Conservation (phyloP, 2,329 filamentous ascomycete genomes). For the Aspergillus bombycis region DNA sequence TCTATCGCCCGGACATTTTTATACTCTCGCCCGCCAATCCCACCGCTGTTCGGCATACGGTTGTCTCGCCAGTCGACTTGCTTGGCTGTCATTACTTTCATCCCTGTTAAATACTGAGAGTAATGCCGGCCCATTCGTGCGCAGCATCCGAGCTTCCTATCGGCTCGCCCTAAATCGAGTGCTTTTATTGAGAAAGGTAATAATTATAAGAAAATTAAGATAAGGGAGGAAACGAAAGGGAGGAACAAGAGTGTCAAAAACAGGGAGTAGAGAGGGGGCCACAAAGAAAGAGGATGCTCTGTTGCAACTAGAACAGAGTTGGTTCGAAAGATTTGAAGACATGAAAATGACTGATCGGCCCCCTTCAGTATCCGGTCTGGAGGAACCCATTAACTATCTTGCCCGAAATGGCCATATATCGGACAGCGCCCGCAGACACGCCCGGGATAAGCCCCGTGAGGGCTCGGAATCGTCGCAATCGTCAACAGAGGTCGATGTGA, state of each 20-base stretch:
- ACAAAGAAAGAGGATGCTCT: conserved; percentile 33
- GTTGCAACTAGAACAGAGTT: conserved; percentile 28
- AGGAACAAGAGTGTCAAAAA: neutral
- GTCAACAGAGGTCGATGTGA: conserved; percentile 26
- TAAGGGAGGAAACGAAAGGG: neutral
- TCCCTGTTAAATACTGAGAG: conserved; percentile 25
- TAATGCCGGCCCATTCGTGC: conserved; percentile 38
- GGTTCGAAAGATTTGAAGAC: conserved; percentile 25
- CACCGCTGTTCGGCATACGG: conserved; percentile 36
- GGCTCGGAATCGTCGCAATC: conserved; percentile 21
- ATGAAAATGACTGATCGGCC: conserved; percentile 39
- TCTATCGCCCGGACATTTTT: conserved; percentile 26
- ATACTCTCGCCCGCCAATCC: conserved; percentile 2
- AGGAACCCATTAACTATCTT: conserved; percentile 31
- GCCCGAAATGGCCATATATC: conserved; percentile 29
- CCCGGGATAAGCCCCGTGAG: conserved; percentile 27
- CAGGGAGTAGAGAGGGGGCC: conserved; percentile 10
- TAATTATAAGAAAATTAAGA: neutral
- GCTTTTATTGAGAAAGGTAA: conserved; percentile 6
- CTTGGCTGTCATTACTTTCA: conserved; percentile 22
- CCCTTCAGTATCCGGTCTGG: conserved; percentile 34
- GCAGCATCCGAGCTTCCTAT: conserved; percentile 26
- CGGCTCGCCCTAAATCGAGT: conserved; percentile 29
- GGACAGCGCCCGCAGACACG: conserved; percentile 24
- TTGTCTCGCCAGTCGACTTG: conserved; percentile 16